Evolutionary conservation across 768 basidiomycete species (phyloP), one percentile per base, ranked within the genome.

Genomic region (Agaricus blazei): DNA sequence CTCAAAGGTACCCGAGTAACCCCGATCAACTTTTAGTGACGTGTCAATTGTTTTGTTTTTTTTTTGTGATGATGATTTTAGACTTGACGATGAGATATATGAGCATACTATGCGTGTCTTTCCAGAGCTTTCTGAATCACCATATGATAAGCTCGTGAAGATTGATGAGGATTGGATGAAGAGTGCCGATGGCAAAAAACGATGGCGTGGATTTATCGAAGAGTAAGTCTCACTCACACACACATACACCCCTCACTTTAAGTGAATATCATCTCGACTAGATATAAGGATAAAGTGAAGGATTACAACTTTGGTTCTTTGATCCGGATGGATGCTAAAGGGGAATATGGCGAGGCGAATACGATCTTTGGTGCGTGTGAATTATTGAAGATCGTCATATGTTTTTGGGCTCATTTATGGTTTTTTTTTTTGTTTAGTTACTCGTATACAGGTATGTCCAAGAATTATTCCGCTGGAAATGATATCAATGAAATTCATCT

Each of bases 291-390:
- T 56, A 90, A 88, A 65, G 76, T 98, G 52, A 88, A 89, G 64
- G 93, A 98, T 61, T 92, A 88, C 73, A 98, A 98, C 78, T 98
- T 98, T 71, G 97, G 97, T 19, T 98, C 92, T 1, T 75, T 99
- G 61, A 88, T 99, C 60, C 83, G 97, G 49, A 86, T 82, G 46
- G 82, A 97, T 64, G 80, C 87, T 37, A 75, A 73, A 47, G 77
- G 82, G 54, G 93, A 95, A 66, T 99, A 98, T 69, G 84, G 81
- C 9, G 89, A 98, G 75, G 80, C 76, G 31, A 99, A 98, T 73
- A 90, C 93, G 5, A 96, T 98, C 60, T 94, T 99, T 65, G 95
- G 94, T 90, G 65, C 19, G 80, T 66, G 15, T 8, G 42, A 12
- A 8, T 46, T 43, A 45, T 57, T 19, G 19, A 19, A 19, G 19